Evolutionary conservation across 2,329 filamentous ascomycete species (phyloP).

Genomic region (Aureobasidium sp.): DNA sequence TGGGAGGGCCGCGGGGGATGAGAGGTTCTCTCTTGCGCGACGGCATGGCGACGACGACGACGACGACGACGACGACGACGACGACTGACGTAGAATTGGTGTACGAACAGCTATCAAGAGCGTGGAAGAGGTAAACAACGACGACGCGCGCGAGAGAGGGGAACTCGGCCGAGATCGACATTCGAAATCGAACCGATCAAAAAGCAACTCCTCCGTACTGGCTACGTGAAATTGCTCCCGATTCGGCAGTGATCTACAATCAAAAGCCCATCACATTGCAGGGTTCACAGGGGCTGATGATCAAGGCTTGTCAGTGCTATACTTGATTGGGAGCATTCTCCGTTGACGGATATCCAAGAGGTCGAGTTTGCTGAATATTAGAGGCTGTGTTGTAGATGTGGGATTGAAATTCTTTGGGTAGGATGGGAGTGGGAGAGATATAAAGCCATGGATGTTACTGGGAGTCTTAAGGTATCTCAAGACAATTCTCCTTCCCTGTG

Average conservation of each 20-base stretch:
- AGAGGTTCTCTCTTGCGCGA: no score
- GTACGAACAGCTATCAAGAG: no score
- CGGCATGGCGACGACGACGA: no score
- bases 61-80: no score
- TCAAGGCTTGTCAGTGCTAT: not conserved
- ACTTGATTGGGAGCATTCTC: not conserved
- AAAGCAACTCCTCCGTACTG: no score
- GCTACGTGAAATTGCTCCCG: not conserved
- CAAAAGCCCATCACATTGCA: not conserved
- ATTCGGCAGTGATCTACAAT: not conserved
- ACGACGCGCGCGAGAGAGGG: no score
- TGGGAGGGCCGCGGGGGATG: no score
- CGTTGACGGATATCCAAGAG: not conserved
- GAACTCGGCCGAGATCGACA: no score
- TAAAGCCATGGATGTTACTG: not conserved
- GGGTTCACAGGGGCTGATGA: not conserved
- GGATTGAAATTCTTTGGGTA: not conserved
- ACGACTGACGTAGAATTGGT: no score
- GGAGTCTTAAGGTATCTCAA: no score
- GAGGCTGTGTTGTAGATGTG: not conserved
- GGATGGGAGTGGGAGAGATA: not conserved
- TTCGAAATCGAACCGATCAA: no score
- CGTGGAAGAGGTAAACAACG: no score
- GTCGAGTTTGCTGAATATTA: not conserved
- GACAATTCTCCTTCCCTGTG: not conserved